These are phyloP conservation scores for Pseudopyricularia javanii DNA, from an alignment of 2,329 filamentous ascomycete genomes.

Conservation along the genomic window DNA sequence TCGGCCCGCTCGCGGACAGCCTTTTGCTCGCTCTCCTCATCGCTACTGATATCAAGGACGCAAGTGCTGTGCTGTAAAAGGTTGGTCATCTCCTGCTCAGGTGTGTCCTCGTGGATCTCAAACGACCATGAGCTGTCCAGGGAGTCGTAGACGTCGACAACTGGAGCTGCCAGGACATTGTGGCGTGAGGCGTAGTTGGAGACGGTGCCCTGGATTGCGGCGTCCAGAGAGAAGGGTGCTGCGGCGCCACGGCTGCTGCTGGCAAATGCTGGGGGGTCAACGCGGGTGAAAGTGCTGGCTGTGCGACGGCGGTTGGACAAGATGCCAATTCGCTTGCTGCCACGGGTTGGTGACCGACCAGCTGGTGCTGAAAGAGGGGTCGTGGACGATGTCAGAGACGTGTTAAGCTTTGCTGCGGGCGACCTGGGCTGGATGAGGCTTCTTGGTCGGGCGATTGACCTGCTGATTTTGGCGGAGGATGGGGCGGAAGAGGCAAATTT, in stretches of 20 bases:
- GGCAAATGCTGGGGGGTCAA: slow-evolving; percentile 56
- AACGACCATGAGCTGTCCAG: slow-evolving; percentile 67
- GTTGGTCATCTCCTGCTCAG: slow-evolving; percentile 84
- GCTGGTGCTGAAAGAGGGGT: slow-evolving; percentile 53
- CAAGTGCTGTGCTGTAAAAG: slow-evolving; percentile 84
- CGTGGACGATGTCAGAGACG: slow-evolving; percentile 19
- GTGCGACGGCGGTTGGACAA: slow-evolving; percentile 52
- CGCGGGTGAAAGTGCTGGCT: slow-evolving; percentile 50
- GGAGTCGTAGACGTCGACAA: slow-evolving; percentile 17
- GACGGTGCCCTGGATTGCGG: slow-evolving; percentile 68
- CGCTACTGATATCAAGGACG: slow-evolving; percentile 77
- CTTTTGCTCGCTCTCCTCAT: slow-evolving; percentile 59
- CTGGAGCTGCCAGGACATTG: slow-evolving; percentile 14
- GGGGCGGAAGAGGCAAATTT: slow-evolving; percentile 13
- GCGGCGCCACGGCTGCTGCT: slow-evolving; percentile 20
- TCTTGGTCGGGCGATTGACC: slow-evolving; percentile 19
- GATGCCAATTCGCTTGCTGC: slow-evolving; percentile 54
- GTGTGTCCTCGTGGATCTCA: slow-evolving; percentile 85
- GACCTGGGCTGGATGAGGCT: slow-evolving; percentile 39
- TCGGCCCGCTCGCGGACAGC: slow-evolving; percentile 39
- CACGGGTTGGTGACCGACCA: slow-evolving; percentile 66
- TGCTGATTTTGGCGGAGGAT: slow-evolving; percentile 16
- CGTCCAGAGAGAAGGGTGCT: slow-evolving; percentile 72
- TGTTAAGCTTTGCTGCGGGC: slow-evolving; percentile 32
- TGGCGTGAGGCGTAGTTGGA: slow-evolving; percentile 41